Evolutionary conservation across 371 early-diverging fungal species (phyloP), one percentile per base, ranked within the genome.

Genomic region (Mortierella sp.): DNA sequence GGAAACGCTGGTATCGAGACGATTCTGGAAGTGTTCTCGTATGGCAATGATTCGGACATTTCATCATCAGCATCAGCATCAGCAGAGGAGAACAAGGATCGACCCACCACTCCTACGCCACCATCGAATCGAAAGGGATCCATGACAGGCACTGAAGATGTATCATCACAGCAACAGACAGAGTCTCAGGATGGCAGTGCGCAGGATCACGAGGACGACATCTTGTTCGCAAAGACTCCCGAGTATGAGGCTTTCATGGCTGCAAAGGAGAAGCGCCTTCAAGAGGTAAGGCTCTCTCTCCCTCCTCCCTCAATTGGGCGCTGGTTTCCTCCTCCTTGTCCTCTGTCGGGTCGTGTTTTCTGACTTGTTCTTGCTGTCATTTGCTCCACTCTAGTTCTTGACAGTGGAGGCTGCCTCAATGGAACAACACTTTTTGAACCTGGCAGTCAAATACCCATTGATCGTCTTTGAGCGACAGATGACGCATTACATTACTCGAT

Each of bases 1-100:
- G 81, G 80, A 4, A 81, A 79, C 25, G 48, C 80, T 3, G 86
- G 88, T 10, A 55, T 86, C 28, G 86, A 86, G 17, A 79, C 82
- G 1, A 82, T 88, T 40, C 72, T 83, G 62, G 88, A 88, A 50
- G 83, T 86, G 17, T 88, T 88, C 54, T 83, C 86, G 0, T 88
- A 83, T 61, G 88, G 88, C 19, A 85, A 88, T 58, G 85, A 86
- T 37, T 77, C 81, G 25, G 83, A 85, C 47, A 82, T n/a, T n/a
- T n/a, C n/a, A n/a, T n/a, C n/a, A n/a, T n/a, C n/a, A n/a, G n/a
- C n/a, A n/a, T n/a, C n/a, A 10, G 34, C 34, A 7, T 34, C 78
- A 10, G 81, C 82, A 28, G 80, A 71, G 21, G 81, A 80, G 9
- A 50, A 31, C 1, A 67, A 70, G 12, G 78, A 51, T 6, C 19